Evolutionary conservation across 768 basidiomycete species (phyloP).

Genomic region (Amylocystis lapponica): DNA sequence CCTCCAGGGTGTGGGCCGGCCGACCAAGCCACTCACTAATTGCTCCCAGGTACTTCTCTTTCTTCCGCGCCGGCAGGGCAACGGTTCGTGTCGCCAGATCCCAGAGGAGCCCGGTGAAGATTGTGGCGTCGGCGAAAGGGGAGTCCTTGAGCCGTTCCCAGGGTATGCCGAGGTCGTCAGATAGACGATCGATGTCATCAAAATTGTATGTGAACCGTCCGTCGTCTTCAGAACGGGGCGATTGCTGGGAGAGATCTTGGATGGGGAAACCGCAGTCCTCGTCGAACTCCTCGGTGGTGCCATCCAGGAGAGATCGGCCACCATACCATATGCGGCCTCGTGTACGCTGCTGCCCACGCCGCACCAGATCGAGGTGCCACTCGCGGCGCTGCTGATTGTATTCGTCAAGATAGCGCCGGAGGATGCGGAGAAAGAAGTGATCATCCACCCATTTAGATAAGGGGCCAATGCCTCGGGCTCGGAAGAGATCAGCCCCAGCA

Average conservation of each 20-base stretch:
- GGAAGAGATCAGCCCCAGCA: constrained; percentile 10
- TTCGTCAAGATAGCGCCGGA: constrained; percentile 3
- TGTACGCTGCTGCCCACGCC: constrained; percentile 1
- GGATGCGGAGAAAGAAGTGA: constrained; percentile 14
- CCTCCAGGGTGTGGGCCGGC: constrained; percentile 4
- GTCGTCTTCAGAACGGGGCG: constrained; percentile 7
- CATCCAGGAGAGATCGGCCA: constrained; percentile 10
- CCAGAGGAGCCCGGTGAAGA: constrained; percentile 23
- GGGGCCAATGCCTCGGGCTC: constrained; percentile 11
- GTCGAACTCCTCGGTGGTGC: constrained; percentile 16
- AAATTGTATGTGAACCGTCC: constrained; percentile 12
- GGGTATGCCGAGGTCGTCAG: constrained; percentile 14
- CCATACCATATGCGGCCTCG: constrained; percentile 18
- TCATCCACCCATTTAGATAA: constrained; percentile 4
- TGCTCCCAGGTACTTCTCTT: constrained; percentile 6
- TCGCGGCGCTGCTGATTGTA: constrained; percentile 21
- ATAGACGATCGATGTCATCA: constrained; percentile 17
- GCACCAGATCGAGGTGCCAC: not conserved
- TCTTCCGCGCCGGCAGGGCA: constrained; percentile 2
- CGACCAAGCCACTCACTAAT: constrained; percentile 5
- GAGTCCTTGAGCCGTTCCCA: constrained; percentile 18
- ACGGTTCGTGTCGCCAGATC: constrained; percentile 11
- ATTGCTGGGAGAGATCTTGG: constrained; percentile 5
- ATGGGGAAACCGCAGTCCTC: constrained; percentile 18
- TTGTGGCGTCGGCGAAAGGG: not conserved